phyloP scores from a whole-genome alignment of 805 yeast species.

The Yamadazyma olivae region DNA sequence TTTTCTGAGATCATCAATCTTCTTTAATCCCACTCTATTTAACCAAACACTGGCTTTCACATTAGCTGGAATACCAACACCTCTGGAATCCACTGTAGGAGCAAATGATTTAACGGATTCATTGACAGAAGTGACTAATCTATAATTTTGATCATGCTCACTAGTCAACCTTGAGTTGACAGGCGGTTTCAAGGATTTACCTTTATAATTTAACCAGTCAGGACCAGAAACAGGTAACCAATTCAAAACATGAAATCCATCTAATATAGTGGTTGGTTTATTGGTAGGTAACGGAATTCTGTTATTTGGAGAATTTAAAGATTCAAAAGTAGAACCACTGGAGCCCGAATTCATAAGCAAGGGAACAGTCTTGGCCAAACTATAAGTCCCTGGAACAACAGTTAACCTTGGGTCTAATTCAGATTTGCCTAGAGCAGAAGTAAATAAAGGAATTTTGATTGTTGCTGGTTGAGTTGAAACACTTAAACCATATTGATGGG shows the following conservation, averaged over 20 bases:
- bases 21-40: conserved; percentile 33
- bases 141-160: conserved; percentile 15
- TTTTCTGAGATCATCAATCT: conserved; percentile 25
- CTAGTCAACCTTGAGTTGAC: conserved; percentile 23
- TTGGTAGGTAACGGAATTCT: conserved; percentile 33
- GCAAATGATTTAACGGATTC: conserved; percentile 33
- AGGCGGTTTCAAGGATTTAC: conserved; percentile 21
- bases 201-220: conserved; percentile 38
- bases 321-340: conserved; percentile 24
- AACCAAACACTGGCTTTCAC: conserved; percentile 37
- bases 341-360: conserved; percentile 17
- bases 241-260: conserved; percentile 41
- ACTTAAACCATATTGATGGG: conserved; percentile 6
- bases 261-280: conserved; percentile 33
- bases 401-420: conserved; percentile 72
- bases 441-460: conserved; percentile 72
- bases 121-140: conserved; percentile 16
- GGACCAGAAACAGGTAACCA: conserved; percentile 44
- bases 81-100: conserved; percentile 33
- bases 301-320: conserved; percentile 26
- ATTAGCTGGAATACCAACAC: conserved; percentile 28
- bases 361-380: conserved; percentile 68
- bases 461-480: conserved; percentile 35
- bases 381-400: conserved; percentile 63
- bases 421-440: conserved; percentile 69